Base-by-base conservation (phyloP, 495 filamentous ascomycete species). In the Hyaloscypha bicolor region DNA sequence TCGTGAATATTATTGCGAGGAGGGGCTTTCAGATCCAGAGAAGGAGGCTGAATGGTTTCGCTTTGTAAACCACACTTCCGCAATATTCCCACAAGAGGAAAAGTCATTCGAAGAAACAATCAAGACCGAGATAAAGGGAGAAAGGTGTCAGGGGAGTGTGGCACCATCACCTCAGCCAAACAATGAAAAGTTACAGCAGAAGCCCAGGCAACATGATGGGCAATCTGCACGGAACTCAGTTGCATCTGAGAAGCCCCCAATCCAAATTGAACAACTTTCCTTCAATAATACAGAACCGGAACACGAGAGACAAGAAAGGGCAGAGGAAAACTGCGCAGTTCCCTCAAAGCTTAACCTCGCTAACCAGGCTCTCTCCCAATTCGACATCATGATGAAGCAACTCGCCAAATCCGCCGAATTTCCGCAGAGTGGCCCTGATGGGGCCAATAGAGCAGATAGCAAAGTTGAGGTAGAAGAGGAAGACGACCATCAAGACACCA, bases 251-350 rank as follows among this genome's bases (percentile, higher is more conserved):
- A 48, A 48, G 9, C 42, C 16, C 42, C 42, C 16, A 48, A 48
- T 48, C 42, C 55, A 57, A 57, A 57, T 57, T 57, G 55, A 57
- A 57, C 55, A 57, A 8, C 55, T 19, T 57, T 29, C 55, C 55
- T 57, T 57, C 55, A 57, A 57, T 57, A 33, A 57, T 57, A 57
- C 55, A 57, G 55, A 57, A 33, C 55, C 55, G 55, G 9, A 57
- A 57, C 31, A 57, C 55, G 19, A 57, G 31, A 57, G 55, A 57
- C 55, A 57, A 57, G 55, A 29, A 30, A 57, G 55, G 55, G 8
- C 55, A 33, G 55, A 30, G 22, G 55, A 57, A 57, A 57, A 30
- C 55, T 57, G 21, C 21, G 31, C 55, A 57, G 31, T 57, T 57
- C 21, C 29, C 55, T 57, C 55, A 6, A 57, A 19, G 31, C 25